Conservation (phyloP, 192 early-diverging fungal genomes). For the Phlyctochytrium planicorne region DNA sequence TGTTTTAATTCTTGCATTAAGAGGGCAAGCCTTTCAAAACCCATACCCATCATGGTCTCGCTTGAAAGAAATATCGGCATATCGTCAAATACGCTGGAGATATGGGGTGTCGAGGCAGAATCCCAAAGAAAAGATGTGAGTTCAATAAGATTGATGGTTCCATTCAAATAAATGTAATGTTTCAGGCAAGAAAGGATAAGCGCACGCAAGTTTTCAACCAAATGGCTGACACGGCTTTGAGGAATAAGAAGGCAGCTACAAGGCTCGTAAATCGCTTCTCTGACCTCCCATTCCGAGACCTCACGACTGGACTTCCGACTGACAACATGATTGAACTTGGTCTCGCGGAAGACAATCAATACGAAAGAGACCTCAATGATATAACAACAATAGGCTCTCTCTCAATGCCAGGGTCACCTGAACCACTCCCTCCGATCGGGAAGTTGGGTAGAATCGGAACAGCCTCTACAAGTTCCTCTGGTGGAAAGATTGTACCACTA, state of each 20-base stretch:
- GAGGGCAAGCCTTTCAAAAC: too few species aligned
- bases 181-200: neutral
- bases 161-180: too few species aligned
- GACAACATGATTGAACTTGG: neutral
- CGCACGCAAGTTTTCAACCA: neutral
- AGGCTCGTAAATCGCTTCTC: neutral
- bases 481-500: neutral
- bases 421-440: neutral
- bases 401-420: neutral
- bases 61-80: neutral
- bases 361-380: neutral
- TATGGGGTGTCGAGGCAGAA: neutral
- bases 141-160: too few species aligned
- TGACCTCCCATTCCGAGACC: neutral
- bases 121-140: neutral
- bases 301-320: neutral
- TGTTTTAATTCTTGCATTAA: too few species aligned
- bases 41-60: neutral
- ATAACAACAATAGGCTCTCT: neutral
- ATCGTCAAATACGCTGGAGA: neutral
- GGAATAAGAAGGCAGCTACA: neutral
- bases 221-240: neutral
- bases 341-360: neutral
- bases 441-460: neutral
- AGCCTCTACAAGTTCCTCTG: neutral